These are phyloP conservation scores for Lodderomyces parapsilosis DNA, from an alignment of 1,139 yeast genomes.

Conservation along the genomic window DNA sequence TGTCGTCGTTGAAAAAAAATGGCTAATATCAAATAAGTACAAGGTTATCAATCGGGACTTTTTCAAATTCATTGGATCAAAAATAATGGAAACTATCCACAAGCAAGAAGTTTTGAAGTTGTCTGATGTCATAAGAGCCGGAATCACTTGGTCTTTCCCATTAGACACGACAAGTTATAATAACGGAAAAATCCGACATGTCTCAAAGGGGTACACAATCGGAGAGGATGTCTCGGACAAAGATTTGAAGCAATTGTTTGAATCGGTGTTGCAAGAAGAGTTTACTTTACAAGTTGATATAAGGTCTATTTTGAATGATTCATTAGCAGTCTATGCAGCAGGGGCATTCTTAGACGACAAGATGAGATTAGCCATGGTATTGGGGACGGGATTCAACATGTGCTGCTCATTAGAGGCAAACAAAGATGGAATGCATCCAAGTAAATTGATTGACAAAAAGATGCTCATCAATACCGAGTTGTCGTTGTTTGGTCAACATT, in stretches of 20 bases:
- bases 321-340: constrained; percentile 49
- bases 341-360: constrained; percentile 39
- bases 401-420: constrained; percentile 36
- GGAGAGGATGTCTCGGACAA: constrained; percentile 35
- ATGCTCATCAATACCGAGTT: constrained; percentile 40
- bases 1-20: constrained; percentile 34
- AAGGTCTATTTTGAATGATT: constrained; percentile 40
- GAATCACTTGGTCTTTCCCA: constrained; percentile 63
- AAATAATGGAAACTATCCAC: constrained; percentile 30
- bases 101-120: constrained; percentile 24
- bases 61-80: constrained; percentile 40
- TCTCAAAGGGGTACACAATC: constrained; percentile 52
- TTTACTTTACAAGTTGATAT: constrained; percentile 30
- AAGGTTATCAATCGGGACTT: constrained; percentile 40
- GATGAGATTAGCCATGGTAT: constrained; percentile 43
- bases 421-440: constrained; percentile 18
- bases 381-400: constrained; percentile 47
- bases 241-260: constrained; percentile 45
- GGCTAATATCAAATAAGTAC: constrained; percentile 39
- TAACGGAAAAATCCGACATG: constrained; percentile 44
- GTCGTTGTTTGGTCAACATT: constrained; percentile 40
- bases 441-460: constrained; percentile 24
- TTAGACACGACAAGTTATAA: constrained; percentile 43
- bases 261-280: constrained; percentile 23
- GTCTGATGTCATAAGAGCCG: constrained; percentile 32